Conservation (phyloP, 2,329 filamentous ascomycete species). For the Aspergillus udagawae region DNA sequence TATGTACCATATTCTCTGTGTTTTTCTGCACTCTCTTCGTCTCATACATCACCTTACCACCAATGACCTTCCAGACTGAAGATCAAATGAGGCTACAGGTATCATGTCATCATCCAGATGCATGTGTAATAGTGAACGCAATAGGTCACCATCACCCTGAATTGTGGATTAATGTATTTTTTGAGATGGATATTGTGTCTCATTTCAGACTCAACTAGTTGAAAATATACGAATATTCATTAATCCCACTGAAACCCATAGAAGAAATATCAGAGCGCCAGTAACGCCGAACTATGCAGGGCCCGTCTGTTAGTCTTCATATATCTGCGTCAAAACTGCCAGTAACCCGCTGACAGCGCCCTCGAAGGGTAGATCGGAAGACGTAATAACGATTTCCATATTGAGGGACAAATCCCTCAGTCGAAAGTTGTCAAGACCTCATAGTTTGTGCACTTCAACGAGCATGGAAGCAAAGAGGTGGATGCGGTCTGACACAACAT, state of each 20-base stretch:
- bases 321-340: background rate
- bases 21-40: background rate
- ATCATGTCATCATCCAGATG: background rate
- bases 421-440: background rate
- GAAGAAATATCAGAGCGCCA: background rate
- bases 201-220: background rate
- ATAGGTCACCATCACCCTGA: background rate
- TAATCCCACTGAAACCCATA: background rate
- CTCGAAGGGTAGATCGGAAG: background rate
- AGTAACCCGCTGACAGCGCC: background rate
- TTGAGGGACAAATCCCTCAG: background rate
- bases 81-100: background rate
- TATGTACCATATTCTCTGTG: background rate
- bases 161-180: background rate
- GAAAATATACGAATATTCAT: background rate
- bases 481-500: conserved; percentile 26
- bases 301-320: background rate
- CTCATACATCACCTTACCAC: background rate
- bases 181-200: background rate
- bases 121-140: background rate
- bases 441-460: conserved; percentile 21
- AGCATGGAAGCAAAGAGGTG: conserved; percentile 42
- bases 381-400: background rate
- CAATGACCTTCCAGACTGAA: background rate
- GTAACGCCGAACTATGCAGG: background rate